Conservation (phyloP, 2,329 filamentous ascomycete species). For the Cryphonectria parasitica region DNA sequence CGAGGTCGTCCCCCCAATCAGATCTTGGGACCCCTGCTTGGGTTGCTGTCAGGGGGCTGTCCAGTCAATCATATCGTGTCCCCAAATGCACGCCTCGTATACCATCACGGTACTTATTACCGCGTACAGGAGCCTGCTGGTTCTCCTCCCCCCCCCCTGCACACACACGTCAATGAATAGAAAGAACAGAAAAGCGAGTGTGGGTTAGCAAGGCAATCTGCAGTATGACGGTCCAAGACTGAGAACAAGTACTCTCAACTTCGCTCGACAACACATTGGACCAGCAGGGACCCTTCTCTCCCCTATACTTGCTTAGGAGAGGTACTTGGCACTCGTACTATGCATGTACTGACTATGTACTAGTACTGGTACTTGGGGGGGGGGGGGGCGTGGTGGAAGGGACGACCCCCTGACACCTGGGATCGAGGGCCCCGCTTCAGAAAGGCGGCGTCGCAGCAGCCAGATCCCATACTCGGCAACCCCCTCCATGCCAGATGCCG, state of each 20-base stretch:
- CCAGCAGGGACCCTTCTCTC: not conserved
- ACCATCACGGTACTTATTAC: not conserved
- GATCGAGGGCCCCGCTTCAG: not conserved
- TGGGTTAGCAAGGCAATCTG: too few relatives aligned
- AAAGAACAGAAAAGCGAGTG: not conserved
- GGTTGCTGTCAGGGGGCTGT: conserved; percentile 3
- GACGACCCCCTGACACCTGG: not conserved
- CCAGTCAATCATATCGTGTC: not conserved
- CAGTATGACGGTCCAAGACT: not conserved
- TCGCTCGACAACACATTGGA: not conserved
- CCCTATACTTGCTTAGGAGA: not conserved
- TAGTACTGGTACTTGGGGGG: not conserved
- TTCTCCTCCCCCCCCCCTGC: not conserved
- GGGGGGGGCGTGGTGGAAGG: too few relatives aligned
- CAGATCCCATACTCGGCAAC: conserved; percentile 3
- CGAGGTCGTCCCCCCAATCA: not conserved
- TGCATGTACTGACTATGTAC: not conserved
- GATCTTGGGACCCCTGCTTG: conserved; percentile 7
- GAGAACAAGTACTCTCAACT: not conserved
- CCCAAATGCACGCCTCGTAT: not conserved
- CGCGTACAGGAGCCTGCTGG: not conserved
- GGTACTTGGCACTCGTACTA: not conserved
- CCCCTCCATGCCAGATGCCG: conserved; percentile 14
- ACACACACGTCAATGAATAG: not conserved
- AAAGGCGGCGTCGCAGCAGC: not conserved